Evolutionary conservation across 805 yeast genomes (phyloP).

Genomic region (Starmerella cellae): DNA sequence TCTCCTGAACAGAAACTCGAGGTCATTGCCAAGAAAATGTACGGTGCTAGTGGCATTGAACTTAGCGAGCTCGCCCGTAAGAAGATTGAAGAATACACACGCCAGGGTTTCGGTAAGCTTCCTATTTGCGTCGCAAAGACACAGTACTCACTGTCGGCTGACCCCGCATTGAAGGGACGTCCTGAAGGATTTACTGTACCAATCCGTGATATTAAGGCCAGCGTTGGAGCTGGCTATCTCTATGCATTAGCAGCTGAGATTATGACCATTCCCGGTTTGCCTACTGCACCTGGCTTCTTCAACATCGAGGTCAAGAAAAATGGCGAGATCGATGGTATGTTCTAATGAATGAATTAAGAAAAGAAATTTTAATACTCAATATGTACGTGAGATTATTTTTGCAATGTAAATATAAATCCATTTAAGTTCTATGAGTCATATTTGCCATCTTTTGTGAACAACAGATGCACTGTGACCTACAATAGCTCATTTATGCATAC

Average conservation of each 20-base stretch:
- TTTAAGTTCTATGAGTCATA: too few species aligned
- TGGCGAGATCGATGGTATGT: constrained; percentile 89
- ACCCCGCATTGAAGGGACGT: constrained; percentile 83
- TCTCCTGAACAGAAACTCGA: constrained; percentile 69
- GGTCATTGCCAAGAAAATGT: constrained; percentile 74
- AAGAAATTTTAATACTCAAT: neutral
- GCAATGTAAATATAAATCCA: too few species aligned
- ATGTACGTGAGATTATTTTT: too few species aligned
- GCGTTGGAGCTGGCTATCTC: constrained; percentile 92
- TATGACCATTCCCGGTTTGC: constrained; percentile 93
- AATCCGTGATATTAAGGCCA: constrained; percentile 82
- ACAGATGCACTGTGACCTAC: too few species aligned
- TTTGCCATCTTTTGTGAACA: too few species aligned
- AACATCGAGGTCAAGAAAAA: constrained; percentile 81
- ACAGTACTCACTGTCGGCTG: constrained; percentile 91
- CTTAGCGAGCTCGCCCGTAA: constrained; percentile 66
- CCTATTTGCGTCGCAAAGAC: constrained; percentile 97
- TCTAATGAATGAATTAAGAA: constrained; percentile 31
- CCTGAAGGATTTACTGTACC: constrained; percentile 92
- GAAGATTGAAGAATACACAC: constrained; percentile 68
- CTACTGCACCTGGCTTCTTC: constrained; percentile 94
- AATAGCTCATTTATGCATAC: too few species aligned
- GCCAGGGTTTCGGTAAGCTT: constrained; percentile 78
- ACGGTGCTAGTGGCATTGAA: constrained; percentile 80
- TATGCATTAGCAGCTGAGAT: constrained; percentile 95